Evolutionary conservation across 768 basidiomycete genomes (phyloP).

Genomic region (Phanerodontia chrysosporium): DNA sequence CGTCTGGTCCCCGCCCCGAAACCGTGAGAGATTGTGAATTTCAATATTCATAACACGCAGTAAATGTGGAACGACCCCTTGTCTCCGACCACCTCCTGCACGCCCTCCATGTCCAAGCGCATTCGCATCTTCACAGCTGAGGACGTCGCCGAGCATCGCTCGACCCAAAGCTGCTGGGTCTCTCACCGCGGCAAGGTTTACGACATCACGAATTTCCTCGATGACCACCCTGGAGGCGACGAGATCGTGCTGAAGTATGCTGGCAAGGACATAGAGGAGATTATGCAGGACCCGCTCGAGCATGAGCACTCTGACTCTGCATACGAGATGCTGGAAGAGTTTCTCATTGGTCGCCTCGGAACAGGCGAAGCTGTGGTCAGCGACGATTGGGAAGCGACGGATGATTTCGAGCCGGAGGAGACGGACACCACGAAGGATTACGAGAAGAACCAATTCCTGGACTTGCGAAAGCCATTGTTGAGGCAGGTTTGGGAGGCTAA

Average conservation of each 20-base stretch:
- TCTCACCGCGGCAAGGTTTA: constrained; percentile 80
- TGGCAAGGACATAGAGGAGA: constrained; percentile 73
- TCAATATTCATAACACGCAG: not conserved
- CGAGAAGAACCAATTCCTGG: constrained; percentile 87
- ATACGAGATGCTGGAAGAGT: constrained; percentile 89
- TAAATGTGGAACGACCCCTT: not conserved
- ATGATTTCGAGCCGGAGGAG: constrained; percentile 89
- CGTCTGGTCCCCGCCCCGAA: not conserved
- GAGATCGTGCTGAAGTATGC: constrained; percentile 82
- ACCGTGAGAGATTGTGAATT: constrained; percentile 1
- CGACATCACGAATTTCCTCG: constrained; percentile 79
- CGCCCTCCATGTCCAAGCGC: constrained; percentile 41
- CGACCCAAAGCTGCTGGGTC: constrained; percentile 73
- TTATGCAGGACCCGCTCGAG: constrained; percentile 76
- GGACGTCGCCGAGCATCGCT: constrained; percentile 66
- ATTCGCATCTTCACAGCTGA: constrained; percentile 70
- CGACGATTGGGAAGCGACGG: constrained; percentile 87
- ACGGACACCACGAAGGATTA: constrained; percentile 81
- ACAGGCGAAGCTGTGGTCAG: constrained; percentile 67
- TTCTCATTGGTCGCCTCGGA: constrained; percentile 79
- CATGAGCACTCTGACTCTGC: constrained; percentile 92
- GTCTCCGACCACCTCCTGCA: constrained; percentile 7
- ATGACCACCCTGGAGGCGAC: constrained; percentile 94
- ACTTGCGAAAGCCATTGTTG: constrained; percentile 80
- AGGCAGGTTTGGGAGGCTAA: constrained; percentile 85